Conservation (phyloP, 495 filamentous ascomycete genomes). For the Penicillium atrosanguineum region DNA sequence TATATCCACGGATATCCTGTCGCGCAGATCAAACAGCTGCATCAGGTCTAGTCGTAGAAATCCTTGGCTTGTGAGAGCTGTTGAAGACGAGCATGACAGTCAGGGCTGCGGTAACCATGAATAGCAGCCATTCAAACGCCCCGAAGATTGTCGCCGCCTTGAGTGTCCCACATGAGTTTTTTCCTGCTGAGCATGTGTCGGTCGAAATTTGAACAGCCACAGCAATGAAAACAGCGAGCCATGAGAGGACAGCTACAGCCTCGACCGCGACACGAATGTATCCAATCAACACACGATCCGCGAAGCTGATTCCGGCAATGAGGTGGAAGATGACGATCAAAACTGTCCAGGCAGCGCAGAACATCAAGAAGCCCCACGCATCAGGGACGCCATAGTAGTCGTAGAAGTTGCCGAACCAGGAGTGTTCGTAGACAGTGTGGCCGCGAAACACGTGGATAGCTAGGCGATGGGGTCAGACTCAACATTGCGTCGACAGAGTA, state of each 20-base stretch:
- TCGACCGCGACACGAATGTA: conserved; percentile 23
- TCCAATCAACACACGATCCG: conserved; percentile 18
- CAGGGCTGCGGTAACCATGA: conserved; percentile 24
- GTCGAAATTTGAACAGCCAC: conserved; percentile 20
- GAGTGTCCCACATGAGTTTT: conserved; percentile 19
- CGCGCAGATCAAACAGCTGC: too few species aligned
- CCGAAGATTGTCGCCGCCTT: conserved; percentile 26
- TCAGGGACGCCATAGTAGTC: conserved; percentile 24
- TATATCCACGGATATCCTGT: too few species aligned
- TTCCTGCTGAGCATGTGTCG: background rate
- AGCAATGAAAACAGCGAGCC: conserved; percentile 31
- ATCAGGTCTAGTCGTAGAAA: too few species aligned
- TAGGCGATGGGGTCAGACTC: conserved; percentile 23
- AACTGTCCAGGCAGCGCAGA: conserved; percentile 28
- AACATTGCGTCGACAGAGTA: conserved; percentile 12
- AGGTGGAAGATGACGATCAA: conserved; percentile 20
- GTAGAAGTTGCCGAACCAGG: conserved; percentile 25
- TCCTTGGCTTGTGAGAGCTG: background rate
- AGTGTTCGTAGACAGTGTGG: conserved; percentile 23
- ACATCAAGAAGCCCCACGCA: conserved; percentile 30
- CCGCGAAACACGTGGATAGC: conserved; percentile 27
- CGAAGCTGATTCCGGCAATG: conserved; percentile 19
- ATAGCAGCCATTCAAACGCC: conserved; percentile 27
- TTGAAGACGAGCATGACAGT: conserved; percentile 22
- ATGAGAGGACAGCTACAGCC: conserved; percentile 27